Evolutionary conservation across 305 asterid genomes (phyloP).

Genomic region (Rubia peregrina): DNA sequence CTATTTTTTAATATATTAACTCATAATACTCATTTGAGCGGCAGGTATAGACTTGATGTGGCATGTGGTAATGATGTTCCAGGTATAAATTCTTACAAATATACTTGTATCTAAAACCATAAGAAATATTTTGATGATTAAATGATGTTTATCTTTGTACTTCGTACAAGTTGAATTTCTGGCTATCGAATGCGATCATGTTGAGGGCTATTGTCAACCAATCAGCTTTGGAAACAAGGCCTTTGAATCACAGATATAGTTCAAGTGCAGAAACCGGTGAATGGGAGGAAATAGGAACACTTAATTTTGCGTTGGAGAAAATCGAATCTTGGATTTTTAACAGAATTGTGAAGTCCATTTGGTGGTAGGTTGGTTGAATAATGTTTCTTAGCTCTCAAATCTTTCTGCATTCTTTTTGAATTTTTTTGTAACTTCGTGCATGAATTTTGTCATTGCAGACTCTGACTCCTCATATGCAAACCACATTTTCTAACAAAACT

Average conservation of each 20-base stretch:
- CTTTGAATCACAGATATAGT: slow-evolving; percentile 18
- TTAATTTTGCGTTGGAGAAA: slow-evolving; percentile 71
- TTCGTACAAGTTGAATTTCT: slow-evolving; percentile 61
- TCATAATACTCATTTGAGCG: too few relatives aligned
- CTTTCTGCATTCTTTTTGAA: slow-evolving; percentile 6
- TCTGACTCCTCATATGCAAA: slow-evolving; percentile 83
- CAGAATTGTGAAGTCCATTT: slow-evolving; percentile 70
- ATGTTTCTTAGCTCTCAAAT: slow-evolving; percentile 3
- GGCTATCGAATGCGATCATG: slow-evolving; percentile 88
- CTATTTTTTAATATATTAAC: too few relatives aligned
- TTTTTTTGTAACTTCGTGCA: slow-evolving; percentile 12
- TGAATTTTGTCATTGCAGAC: slow-evolving; percentile 37
- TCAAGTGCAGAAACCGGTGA: slow-evolving; percentile 46
- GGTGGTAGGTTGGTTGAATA: slow-evolving; percentile 80
- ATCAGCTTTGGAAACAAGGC: slow-evolving; percentile 47
- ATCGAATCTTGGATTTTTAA: slow-evolving; percentile 91
- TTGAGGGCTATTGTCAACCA: slow-evolving; percentile 76
- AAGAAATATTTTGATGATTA: not conserved
- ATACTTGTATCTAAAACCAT: not conserved
- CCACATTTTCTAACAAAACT: slow-evolving; percentile 36
- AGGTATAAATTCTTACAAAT: slow-evolving; percentile 33
- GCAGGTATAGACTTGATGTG: too few relatives aligned
- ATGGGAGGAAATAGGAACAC: slow-evolving; percentile 61
- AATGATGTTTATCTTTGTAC: not conserved
- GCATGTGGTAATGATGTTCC: too few relatives aligned